Evolutionary conservation across 2,329 filamentous ascomycete species (phyloP).

Genomic region (Pseudogymnoascus sp.): DNA sequence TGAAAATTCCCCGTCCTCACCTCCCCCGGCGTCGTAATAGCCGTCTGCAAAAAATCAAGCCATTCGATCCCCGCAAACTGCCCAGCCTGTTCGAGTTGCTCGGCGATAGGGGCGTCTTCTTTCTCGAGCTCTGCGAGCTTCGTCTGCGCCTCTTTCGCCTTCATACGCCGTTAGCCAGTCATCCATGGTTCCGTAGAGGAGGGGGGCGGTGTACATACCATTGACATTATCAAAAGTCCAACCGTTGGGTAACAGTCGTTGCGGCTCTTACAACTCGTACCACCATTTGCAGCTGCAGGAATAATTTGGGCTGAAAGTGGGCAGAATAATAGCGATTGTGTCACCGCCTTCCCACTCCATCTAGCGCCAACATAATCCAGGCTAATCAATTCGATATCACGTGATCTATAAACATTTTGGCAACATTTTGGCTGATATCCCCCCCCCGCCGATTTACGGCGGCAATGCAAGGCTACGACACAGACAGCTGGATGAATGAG

Average conservation of each 20-base stretch:
- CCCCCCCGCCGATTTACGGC: neutral
- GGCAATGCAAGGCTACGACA: neutral
- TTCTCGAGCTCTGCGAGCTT: constrained; percentile 28
- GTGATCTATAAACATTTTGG: neutral
- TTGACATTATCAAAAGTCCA: neutral
- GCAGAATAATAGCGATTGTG: neutral
- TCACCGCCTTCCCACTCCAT: neutral
- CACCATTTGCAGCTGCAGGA: neutral
- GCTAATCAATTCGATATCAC: neutral
- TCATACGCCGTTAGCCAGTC: neutral
- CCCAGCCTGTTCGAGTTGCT: constrained; percentile 29
- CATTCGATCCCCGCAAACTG: constrained; percentile 26
- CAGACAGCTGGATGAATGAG: neutral
- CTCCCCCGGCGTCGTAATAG: constrained; percentile 13
- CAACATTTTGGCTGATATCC: no score
- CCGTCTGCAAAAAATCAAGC: constrained; percentile 19
- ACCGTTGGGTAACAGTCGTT: neutral
- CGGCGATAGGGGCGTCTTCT: constrained; percentile 27
- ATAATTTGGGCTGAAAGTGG: neutral
- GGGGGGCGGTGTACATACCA: neutral
- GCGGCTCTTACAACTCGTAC: neutral
- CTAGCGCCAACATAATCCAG: neutral
- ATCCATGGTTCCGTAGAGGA: neutral
- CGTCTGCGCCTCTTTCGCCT: constrained; percentile 23
- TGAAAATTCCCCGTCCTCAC: constrained; percentile 16